Evolutionary conservation across 2,329 filamentous ascomycete genomes (phyloP), one percentile per base, ranked within the genome.

Genomic region (Dissoconium aciculare): DNA sequence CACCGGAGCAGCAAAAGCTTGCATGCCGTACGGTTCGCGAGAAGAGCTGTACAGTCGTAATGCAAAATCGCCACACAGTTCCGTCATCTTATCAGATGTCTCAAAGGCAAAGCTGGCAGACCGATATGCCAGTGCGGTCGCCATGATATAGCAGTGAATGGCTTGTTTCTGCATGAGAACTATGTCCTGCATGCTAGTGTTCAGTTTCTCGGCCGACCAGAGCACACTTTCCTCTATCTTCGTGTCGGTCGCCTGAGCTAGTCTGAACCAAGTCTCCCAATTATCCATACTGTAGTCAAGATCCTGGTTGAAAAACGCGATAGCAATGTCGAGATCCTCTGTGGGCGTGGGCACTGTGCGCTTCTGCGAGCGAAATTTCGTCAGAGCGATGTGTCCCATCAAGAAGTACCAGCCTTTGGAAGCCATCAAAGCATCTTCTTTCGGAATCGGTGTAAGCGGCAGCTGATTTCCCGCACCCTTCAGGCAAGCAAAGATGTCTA

Each of bases 391-490:
- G 65, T 89, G 79, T 12, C 87, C 87, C 38, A 92, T 70, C 16
- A 94, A 60, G 53, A 89, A 93, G 53, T 83, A 93, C 87, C 87
- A 95, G 27, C 84, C 81, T 42, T 82, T 78, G 14, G 72, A 71
- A 0, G 85, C 84, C 17, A 91, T 61, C 9, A 63, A 58, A 1
- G 70, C 68, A 31, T 74, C 76, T 35, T 89, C 78, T 0, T 71
- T 66, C 1, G 47, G 46, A 5, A 85, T 74, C 0, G 71, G 64
- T 11, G 41, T 41, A 4, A 81, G 67, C 2, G 78, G 73, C 35
- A 85, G 73, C 13, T 91, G 68, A 30, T 74, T 71, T 5, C 84
- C 69, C 21, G 79, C 69, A 8, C 89, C 89, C 39, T 73, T 74
- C 21, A 92, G 66, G n/a, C 81, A 81, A 40, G 76, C 71, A 50